phyloP scores from a whole-genome alignment of 495 filamentous ascomycete species.

The Coniosporium apollinis region DNA sequence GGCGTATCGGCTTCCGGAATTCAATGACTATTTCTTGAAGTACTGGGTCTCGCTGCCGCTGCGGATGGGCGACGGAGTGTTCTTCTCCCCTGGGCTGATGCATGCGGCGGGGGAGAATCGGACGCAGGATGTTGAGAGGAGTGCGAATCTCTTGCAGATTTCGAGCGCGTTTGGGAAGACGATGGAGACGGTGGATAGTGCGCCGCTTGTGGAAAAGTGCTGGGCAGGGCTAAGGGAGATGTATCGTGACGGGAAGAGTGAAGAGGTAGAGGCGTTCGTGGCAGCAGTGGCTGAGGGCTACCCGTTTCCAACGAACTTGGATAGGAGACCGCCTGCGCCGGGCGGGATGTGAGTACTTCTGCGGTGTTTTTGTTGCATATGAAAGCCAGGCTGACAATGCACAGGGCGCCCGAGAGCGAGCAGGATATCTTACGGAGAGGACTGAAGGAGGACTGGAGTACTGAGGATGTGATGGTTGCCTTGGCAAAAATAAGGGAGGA shows the following conservation, averaged over 20 bases:
- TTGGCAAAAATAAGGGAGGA: constrained; percentile 24
- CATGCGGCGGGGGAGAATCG: constrained; percentile 39
- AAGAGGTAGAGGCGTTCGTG: constrained; percentile 25
- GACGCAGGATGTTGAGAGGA: constrained; percentile 28
- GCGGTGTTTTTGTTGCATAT: no score
- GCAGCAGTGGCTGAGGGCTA: constrained; percentile 35
- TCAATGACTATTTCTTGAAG: constrained; percentile 30
- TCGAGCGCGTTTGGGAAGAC: constrained; percentile 39
- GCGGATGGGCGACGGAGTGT: constrained; percentile 33
- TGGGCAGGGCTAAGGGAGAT: constrained; percentile 25
- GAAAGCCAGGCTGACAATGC: no score
- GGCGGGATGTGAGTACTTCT: no score
- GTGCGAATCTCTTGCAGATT: constrained; percentile 37
- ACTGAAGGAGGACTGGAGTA: constrained; percentile 24
- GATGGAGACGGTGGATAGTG: constrained; percentile 36
- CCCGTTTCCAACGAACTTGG: constrained; percentile 40
- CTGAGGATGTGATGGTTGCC: constrained; percentile 20
- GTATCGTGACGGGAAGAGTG: constrained; percentile 20
- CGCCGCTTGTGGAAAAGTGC: constrained; percentile 25
- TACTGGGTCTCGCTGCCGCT: constrained; percentile 31
- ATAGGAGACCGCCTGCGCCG: constrained; percentile 30
- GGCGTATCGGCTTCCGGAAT: constrained; percentile 31
- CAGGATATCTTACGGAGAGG: constrained; percentile 31
- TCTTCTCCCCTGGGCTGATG: constrained; percentile 40
- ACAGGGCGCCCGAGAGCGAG: constrained; percentile 38